Evolutionary conservation across 257 asterid genomes (phyloP).

Genomic region (Solanum bulbocastanum): DNA sequence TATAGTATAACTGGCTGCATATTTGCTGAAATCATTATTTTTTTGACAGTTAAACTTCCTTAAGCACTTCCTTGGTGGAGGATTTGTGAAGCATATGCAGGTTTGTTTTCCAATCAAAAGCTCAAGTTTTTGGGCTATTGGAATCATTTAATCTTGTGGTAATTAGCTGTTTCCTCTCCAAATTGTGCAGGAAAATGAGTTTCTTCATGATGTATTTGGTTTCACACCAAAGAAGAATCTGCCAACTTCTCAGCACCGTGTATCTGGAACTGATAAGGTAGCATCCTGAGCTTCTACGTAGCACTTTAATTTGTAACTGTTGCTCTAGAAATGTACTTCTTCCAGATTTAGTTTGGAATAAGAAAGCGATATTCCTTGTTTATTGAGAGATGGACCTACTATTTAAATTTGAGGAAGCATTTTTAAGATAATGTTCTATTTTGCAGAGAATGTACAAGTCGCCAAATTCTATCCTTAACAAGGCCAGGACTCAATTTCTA

Average conservation of each 20-base stretch:
- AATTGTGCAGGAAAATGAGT: constrained; percentile 57
- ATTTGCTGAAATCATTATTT: background rate
- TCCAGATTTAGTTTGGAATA: background rate
- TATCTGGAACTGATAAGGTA: constrained; percentile 69
- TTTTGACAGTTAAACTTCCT: constrained; percentile 62
- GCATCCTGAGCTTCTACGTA: background rate
- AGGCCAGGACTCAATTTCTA: constrained; percentile 73
- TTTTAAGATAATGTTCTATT: background rate
- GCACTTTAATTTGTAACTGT: background rate
- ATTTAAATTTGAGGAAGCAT: background rate
- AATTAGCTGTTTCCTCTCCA: background rate
- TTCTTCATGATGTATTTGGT: constrained; percentile 81
- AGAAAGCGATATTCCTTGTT: background rate
- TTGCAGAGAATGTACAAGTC: constrained; percentile 69
- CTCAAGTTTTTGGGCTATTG: background rate
- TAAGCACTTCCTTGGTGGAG: constrained; percentile 94
- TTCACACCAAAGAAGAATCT: constrained; percentile 59
- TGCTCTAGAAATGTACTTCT: background rate
- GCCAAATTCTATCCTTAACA: constrained; percentile 65
- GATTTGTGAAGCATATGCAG: constrained; percentile 97
- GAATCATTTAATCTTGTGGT: background rate
- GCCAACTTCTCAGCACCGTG: constrained; percentile 35
- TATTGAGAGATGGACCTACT: background rate
- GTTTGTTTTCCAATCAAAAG: constrained; percentile 16
- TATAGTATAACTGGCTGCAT: background rate